These are phyloP conservation scores for Pythium chondricola DNA, from an alignment of 352 stramenopile genomes.

Conservation along the genomic window DNA sequence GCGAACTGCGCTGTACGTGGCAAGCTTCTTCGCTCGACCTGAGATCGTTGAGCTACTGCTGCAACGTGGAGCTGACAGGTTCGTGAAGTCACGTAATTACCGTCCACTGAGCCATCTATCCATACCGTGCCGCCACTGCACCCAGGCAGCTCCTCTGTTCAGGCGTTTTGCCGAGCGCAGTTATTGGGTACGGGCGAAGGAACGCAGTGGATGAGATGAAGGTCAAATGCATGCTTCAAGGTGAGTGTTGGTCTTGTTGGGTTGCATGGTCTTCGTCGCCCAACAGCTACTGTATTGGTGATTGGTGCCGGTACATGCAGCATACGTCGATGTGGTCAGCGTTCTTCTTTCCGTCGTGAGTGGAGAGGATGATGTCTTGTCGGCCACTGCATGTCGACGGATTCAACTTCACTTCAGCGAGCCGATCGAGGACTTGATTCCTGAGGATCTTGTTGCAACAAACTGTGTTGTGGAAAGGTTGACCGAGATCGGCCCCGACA, in stretches of 20 bases:
- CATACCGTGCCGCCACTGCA: too few species aligned
- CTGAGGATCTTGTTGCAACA: conserved; percentile 35
- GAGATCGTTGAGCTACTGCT: conserved; percentile 48
- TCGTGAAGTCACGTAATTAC: too few species aligned
- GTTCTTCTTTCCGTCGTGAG: conserved; percentile 8
- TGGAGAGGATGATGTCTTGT: neutral
- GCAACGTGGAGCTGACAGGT: conserved; percentile 56
- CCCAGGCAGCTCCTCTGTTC: conserved; percentile 52
- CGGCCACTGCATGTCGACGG: neutral
- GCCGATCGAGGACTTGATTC: conserved; percentile 48
- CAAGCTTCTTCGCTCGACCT: conserved; percentile 53
- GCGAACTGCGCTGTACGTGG: conserved; percentile 57
- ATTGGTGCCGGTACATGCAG: neutral
- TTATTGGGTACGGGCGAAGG: conserved; percentile 34
- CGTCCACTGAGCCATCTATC: too few species aligned
- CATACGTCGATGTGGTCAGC: conserved; percentile 7
- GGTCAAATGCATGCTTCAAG: conserved; percentile 44
- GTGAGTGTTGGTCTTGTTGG: conserved; percentile 18
- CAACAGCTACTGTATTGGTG: too few species aligned
- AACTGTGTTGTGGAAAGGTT: conserved; percentile 31
- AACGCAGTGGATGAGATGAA: conserved; percentile 62
- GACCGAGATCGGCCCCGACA: conserved; percentile 33
- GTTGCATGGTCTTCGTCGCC: too few species aligned
- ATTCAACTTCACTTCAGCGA: conserved; percentile 75
- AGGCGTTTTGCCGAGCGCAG: conserved; percentile 30